Percentiles rank a stretch among this genome's conserved stretches.
phyloP scores from a whole-genome alignment of 805 yeast species.

The Jamesozyma rosinii region DNA sequence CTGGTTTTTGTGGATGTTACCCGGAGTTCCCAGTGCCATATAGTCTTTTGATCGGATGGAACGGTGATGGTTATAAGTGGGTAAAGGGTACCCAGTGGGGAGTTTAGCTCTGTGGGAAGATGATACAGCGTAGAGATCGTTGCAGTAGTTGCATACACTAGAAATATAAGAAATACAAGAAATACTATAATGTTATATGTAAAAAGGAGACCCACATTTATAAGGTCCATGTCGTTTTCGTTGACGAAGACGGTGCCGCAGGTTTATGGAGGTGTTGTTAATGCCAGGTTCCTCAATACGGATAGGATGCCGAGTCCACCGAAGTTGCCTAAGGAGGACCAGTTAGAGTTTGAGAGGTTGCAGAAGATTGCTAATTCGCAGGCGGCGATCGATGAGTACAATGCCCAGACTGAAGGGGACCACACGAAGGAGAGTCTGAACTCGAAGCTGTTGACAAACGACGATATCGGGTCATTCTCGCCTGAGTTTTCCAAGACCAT shows the following conservation, averaged over 20 bases:
- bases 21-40: too few relatives aligned
- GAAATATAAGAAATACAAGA: too few relatives aligned
- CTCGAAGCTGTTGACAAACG: slow-evolving; percentile 32
- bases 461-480: slow-evolving; percentile 55
- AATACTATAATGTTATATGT: background rate
- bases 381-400: slow-evolving; percentile 67
- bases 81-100: too few relatives aligned
- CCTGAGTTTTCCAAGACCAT: slow-evolving; percentile 67
- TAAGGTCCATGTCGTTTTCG: background rate
- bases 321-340: slow-evolving; percentile 28
- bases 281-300: slow-evolving; percentile 5
- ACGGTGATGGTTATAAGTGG: too few relatives aligned
- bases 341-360: slow-evolving; percentile 79
- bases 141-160: too few relatives aligned
- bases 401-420: slow-evolving; percentile 35
- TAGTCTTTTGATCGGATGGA: too few relatives aligned
- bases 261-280: background rate
- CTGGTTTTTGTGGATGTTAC: too few relatives aligned
- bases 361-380: slow-evolving; percentile 75
- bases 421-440: slow-evolving; percentile 25
- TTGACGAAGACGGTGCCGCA: background rate
- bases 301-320: slow-evolving; percentile 28
- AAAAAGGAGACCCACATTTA: too few relatives aligned
- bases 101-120: too few relatives aligned
- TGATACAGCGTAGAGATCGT: too few relatives aligned